These are phyloP conservation scores for Flaveria bidentis DNA, from an alignment of 129 eudicot genomes.

Conservation along the genomic window DNA sequence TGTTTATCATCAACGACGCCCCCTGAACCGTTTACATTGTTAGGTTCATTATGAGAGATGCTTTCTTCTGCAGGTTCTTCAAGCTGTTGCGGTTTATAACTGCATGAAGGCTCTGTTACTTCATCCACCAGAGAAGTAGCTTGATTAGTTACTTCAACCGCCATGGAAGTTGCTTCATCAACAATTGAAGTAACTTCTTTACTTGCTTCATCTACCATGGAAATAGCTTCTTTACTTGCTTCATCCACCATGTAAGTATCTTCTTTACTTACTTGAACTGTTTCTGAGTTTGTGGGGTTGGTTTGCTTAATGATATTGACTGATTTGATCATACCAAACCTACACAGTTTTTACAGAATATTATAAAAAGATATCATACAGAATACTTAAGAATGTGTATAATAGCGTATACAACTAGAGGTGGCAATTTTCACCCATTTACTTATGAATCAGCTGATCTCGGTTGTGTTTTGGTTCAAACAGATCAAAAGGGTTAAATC, in stretches of 20 bases:
- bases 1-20: slow-evolving; percentile 30
- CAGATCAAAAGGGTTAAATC: not conserved
- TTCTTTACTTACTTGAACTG: slow-evolving; percentile 24
- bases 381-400: too few relatives aligned
- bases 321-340: slow-evolving; percentile 89
- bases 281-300: slow-evolving; percentile 30
- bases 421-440: not conserved
- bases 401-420: too few relatives aligned
- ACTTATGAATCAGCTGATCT: not conserved
- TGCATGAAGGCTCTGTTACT: slow-evolving; percentile 1
- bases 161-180: slow-evolving; percentile 19
- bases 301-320: slow-evolving; percentile 57
- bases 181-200: slow-evolving; percentile 25
- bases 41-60: slow-evolving; percentile 23
- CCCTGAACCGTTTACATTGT: slow-evolving; percentile 26
- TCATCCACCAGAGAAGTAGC: slow-evolving; percentile 20
- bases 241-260: slow-evolving; percentile 24
- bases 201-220: slow-evolving; percentile 18
- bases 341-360: slow-evolving; percentile 29
- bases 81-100: slow-evolving; percentile 36
- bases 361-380: not conserved
- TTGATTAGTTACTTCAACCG: slow-evolving; percentile 19
- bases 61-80: slow-evolving; percentile 20
- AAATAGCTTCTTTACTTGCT: slow-evolving; percentile 17
- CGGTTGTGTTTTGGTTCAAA: slow-evolving; percentile 1